These are phyloP conservation scores for Nannochloropsis oceanica DNA, from an alignment of 108 stramenopile genomes.

Conservation along the genomic window DNA sequence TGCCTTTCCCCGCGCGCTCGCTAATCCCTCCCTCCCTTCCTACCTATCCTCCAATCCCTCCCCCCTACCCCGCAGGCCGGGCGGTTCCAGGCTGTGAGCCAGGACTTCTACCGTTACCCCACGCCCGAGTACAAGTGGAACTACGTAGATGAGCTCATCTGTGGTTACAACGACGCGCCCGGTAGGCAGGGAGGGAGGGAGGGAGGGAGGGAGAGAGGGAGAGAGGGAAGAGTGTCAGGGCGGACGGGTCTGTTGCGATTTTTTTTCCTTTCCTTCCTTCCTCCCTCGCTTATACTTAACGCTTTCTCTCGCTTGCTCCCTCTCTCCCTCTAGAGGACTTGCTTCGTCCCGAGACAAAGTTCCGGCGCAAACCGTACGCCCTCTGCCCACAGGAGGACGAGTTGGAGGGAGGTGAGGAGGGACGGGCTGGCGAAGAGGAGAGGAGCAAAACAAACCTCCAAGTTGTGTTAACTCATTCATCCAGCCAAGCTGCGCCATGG, in stretches of 20 bases:
- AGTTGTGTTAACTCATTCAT: neutral
- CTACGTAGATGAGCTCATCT: constrained; percentile 22
- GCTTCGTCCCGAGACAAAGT: neutral
- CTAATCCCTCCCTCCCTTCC: neutral
- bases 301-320: neutral
- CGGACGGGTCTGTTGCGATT: too few species aligned
- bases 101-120: constrained; percentile 28
- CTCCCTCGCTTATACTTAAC: neutral
- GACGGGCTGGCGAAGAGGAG: neutral
- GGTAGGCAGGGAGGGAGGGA: neutral
- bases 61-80: neutral
- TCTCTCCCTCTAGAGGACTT: neutral
- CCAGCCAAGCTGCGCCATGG: neutral
- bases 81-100: constrained; percentile 1
- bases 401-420: neutral
- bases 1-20: too few species aligned
- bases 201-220: neutral
- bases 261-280: neutral
- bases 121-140: constrained; percentile 33
- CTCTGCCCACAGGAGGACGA: constrained; percentile 1
- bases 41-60: too few species aligned
- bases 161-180: neutral
- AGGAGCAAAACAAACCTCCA: neutral
- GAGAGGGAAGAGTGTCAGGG: neutral
- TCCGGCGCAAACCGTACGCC: constrained; percentile 8